Conservation (phyloP, 75 land plant species). For the Sequoiadendron giganteum region DNA sequence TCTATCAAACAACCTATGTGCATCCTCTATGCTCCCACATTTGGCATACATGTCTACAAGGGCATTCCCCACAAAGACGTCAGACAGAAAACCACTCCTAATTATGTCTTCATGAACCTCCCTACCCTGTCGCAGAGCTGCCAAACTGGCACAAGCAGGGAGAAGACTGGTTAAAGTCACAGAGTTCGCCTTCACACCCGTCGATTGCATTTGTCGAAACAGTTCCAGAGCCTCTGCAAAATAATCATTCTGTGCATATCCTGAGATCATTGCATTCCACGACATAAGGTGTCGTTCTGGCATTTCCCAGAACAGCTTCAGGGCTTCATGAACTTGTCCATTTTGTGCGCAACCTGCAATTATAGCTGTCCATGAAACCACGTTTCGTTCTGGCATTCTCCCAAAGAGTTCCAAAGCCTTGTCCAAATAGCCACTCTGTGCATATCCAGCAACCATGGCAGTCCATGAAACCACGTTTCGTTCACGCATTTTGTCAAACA, state of each 20-base stretch:
- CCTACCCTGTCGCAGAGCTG: constrained; percentile 36
- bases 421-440: constrained; percentile 24
- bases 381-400: constrained; percentile 30
- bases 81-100: constrained; percentile 15
- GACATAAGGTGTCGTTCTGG: background rate
- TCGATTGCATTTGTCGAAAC: constrained; percentile 35
- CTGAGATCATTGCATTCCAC: constrained; percentile 12
- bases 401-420: constrained; percentile 55
- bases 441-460: constrained; percentile 14
- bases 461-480: constrained; percentile 10
- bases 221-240: constrained; percentile 29
- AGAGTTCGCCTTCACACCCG: constrained; percentile 29
- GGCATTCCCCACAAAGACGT: constrained; percentile 37
- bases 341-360: background rate
- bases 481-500: constrained; percentile 16
- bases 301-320: background rate
- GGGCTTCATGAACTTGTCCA: background rate
- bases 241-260: constrained; percentile 26
- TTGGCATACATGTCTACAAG: constrained; percentile 50
- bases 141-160: constrained; percentile 43
- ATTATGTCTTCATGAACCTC: constrained; percentile 25
- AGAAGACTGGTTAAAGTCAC: constrained; percentile 41
- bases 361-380: background rate
- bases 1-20: constrained; percentile 20
- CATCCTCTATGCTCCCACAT: constrained; percentile 33